These are phyloP conservation scores for Aspergillus ellipticus DNA, from an alignment of 495 filamentous ascomycete species.

Conservation along the genomic window DNA sequence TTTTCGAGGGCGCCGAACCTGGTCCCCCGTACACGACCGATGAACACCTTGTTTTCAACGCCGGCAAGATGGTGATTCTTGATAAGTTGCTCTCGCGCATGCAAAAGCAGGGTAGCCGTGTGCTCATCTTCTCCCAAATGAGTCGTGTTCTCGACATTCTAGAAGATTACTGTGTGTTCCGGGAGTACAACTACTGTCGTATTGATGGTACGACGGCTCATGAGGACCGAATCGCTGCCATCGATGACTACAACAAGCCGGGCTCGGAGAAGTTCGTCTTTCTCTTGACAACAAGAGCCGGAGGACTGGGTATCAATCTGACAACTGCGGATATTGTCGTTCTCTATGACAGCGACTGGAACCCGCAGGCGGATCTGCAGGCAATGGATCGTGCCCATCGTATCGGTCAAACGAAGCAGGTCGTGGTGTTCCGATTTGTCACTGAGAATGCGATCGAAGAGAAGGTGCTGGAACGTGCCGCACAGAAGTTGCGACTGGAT, in stretches of 20 bases:
- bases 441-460: conserved; percentile 98
- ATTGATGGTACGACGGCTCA: conserved; percentile 98
- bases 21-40: conserved; percentile 98
- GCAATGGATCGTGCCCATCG: conserved; percentile 98
- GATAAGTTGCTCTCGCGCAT: conserved; percentile 87
- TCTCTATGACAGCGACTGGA: conserved; percentile 99
- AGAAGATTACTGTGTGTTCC: conserved; percentile 96
- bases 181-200: conserved; percentile 91
- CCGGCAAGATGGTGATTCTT: conserved; percentile 96
- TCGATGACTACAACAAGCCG: conserved; percentile 96
- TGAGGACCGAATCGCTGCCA: conserved; percentile 94
- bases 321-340: conserved; percentile 95
- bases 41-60: conserved; percentile 89
- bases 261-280: conserved; percentile 97
- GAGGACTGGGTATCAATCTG: conserved; percentile 97
- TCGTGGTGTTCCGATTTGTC: conserved; percentile 92
- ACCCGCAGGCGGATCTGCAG: conserved; percentile 96
- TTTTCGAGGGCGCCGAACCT: conserved; percentile 97
- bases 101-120: conserved; percentile 80
- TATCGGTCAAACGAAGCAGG: conserved; percentile 98
- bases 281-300: conserved; percentile 92
- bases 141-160: conserved; percentile 94
- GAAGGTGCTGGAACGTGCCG: conserved; percentile 95
- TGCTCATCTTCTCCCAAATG: conserved; percentile 99
- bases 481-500: conserved; percentile 94